Conservation (phyloP, 495 filamentous ascomycete genomes). For the Penicillium pancosmium region DNA sequence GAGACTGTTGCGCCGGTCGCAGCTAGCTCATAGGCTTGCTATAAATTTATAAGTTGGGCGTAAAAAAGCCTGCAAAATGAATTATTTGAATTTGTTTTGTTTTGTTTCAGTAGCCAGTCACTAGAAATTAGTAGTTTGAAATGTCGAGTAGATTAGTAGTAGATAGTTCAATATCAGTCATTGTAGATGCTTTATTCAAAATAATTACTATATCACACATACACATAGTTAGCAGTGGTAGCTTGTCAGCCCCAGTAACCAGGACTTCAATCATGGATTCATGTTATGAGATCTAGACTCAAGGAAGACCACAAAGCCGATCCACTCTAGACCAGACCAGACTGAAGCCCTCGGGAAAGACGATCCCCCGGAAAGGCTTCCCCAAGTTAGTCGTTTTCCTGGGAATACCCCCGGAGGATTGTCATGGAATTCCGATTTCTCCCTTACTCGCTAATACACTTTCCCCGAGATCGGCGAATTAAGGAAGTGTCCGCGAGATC, state of each 20-base stretch:
- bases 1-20: slow-evolving; percentile 34
- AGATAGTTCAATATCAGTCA: too few species aligned
- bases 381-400: background rate
- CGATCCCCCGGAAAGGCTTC: slow-evolving; percentile 8
- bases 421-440: background rate
- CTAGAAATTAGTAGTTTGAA: too few species aligned
- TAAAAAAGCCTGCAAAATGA: background rate
- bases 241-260: background rate
- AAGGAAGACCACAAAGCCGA: background rate
- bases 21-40: slow-evolving; percentile 24
- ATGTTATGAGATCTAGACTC: background rate
- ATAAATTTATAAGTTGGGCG: background rate
- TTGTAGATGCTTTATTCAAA: too few species aligned
- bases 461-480: background rate
- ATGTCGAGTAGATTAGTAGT: too few species aligned
- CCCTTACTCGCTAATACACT: background rate
- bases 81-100: too few species aligned
- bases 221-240: background rate
- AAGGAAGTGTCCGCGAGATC: background rate
- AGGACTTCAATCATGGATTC: background rate
- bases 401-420: background rate
- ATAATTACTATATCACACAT: too few species aligned
- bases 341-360: slow-evolving; percentile 1
- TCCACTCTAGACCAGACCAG: background rate
- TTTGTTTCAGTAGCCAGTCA: too few species aligned